Percentiles rank a stretch among this genome's conserved stretches.
Conservation (phyloP, 176 grass and related monocot genomes). For the Paspalum vaginatum region DNA sequence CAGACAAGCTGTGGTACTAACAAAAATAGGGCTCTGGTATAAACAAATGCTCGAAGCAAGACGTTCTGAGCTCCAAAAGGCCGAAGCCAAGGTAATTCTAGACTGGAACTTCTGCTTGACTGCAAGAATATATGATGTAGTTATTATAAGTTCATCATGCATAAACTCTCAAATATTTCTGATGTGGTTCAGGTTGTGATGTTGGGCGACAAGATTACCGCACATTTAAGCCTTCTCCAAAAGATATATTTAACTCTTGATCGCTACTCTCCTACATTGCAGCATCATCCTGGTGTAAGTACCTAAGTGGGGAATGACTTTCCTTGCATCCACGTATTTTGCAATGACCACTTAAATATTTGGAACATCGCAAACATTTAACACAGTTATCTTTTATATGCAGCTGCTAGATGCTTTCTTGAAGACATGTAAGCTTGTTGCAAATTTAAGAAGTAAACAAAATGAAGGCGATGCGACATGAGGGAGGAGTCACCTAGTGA, state of each 20-base stretch:
- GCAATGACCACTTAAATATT: neutral
- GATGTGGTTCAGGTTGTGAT: conserved; percentile 58
- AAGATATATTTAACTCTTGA: conserved; percentile 93
- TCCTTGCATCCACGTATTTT: conserved; percentile 9
- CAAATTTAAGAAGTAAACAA: conserved; percentile 62
- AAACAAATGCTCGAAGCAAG: conserved; percentile 84
- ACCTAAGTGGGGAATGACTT: neutral
- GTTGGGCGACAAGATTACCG: conserved; percentile 75
- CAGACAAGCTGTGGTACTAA: conserved; percentile 65
- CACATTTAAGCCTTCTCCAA: conserved; percentile 71
- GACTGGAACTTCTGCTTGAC: neutral
- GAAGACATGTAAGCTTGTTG: conserved; percentile 79
- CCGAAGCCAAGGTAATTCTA: conserved; percentile 72
- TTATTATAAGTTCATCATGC: neutral
- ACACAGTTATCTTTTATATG: conserved; percentile 27
- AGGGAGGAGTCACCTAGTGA: conserved; percentile 23
- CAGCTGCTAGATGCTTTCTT: conserved; percentile 82
- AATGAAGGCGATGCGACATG: conserved; percentile 36
- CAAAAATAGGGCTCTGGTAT: conserved; percentile 74
- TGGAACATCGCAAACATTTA: neutral
- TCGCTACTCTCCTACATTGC: conserved; percentile 81
- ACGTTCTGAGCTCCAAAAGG: conserved; percentile 77
- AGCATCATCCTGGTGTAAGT: conserved; percentile 81
- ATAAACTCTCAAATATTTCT: conserved; percentile 10
- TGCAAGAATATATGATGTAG: neutral